phyloP scores from a whole-genome alignment of 768 basidiomycete species.

The Tylopilus balloui region DNA sequence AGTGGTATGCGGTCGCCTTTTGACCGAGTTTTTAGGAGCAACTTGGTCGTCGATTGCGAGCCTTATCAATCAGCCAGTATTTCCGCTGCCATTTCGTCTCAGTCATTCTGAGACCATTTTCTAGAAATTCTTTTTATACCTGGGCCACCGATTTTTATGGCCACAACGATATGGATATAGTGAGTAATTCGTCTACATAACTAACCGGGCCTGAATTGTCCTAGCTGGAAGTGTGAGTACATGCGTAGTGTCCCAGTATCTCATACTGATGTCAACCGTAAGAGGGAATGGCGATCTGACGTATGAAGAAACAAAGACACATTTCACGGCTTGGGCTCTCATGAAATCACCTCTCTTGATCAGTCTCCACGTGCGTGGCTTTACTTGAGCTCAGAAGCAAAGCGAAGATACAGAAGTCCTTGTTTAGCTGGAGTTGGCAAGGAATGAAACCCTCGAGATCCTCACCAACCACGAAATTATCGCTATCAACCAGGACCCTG shows the following conservation, averaged over 20 bases:
- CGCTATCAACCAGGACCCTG: slow-evolving; percentile 66
- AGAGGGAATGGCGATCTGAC: slow-evolving; percentile 63
- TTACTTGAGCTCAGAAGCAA: slow-evolving; percentile 6
- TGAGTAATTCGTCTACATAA: slow-evolving; percentile 25
- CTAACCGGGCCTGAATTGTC: neutral
- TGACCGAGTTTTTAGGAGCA: slow-evolving; percentile 30
- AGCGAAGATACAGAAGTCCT: neutral
- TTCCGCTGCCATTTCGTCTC: neutral
- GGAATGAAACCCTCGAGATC: slow-evolving; percentile 48
- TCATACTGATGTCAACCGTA: neutral
- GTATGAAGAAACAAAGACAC: slow-evolving; percentile 60
- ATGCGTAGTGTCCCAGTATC: neutral
- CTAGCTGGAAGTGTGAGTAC: slow-evolving; percentile 52
- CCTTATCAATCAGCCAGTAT: slow-evolving; percentile 51
- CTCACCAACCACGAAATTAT: slow-evolving; percentile 61
- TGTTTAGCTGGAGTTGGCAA: slow-evolving; percentile 46
- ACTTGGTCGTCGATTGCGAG: slow-evolving; percentile 47
- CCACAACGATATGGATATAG: slow-evolving; percentile 67
- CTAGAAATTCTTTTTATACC: slow-evolving; percentile 62
- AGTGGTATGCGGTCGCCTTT: neutral
- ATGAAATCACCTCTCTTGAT: slow-evolving; percentile 67
- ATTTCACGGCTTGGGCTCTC: slow-evolving; percentile 70
- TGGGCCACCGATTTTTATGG: slow-evolving; percentile 65
- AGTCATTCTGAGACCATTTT: neutral
- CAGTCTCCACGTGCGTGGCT: slow-evolving; percentile 47